Evolutionary conservation across 1,139 yeast species (phyloP), one percentile per base, ranked within the genome.

Genomic region (Hyphopichia buzzinii): DNA sequence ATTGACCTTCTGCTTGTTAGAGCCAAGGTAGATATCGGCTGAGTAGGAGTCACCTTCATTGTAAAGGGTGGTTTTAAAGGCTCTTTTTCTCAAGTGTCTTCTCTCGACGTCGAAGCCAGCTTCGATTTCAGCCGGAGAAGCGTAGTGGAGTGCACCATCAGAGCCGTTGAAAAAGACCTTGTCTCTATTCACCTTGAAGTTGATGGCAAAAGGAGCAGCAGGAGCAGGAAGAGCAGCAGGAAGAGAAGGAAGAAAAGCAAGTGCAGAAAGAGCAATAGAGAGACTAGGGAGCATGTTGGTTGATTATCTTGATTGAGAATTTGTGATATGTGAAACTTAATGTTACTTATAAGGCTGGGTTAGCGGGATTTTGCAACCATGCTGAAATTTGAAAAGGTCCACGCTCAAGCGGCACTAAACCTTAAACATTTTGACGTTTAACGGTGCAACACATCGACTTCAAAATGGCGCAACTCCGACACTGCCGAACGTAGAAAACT

Each of bases 1-100:
- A 4, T 35, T 37, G 17, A 52, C 42, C 15, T 38, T 26, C 34
- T 50, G 54, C 7, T 43, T 39, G 30, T 52, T 39, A 25, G 58
- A 45, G 5, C 64, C 64, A 15, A 51, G 13, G 17, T 21, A 22
- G 13, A 30, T 13, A 17, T 30, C 33, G 22, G 33, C 11, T 5
- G 22, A 4, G 21, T 30, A 30, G 15, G 19, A 10, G 22, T 10
- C 11, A 13, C 17, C 34, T 7, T 31, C 30, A 8, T 24, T 30
- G 19, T 12, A 17, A 6, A 26, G 17, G 13, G 29, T 4, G 10
- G 19, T 17, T 13, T 10, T 10, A 10, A 30, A 4, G 3, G 26
- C 11, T 3, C 32, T 6, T 10, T 19, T 19, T 6, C 8, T 10
- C 23, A 7, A 6, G 23, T 6, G 8, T 10, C 23, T 6, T 6